phyloP scores from a whole-genome alignment of 768 basidiomycete species.

The Lentinula guzmanii region DNA sequence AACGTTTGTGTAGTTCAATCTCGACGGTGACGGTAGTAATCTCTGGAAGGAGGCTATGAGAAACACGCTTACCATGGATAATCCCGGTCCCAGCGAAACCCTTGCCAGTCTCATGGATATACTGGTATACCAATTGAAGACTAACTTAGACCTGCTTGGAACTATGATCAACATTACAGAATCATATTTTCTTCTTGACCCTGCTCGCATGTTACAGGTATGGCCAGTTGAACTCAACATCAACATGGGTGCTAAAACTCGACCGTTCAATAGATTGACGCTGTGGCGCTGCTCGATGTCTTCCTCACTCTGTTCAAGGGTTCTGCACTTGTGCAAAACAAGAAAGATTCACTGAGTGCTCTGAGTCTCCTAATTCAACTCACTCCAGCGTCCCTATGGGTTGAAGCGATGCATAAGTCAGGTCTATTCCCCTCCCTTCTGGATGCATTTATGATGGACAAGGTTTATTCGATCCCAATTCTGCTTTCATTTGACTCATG shows the following conservation, averaged over 20 bases:
- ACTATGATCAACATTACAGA: slow-evolving; percentile 63
- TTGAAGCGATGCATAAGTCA: slow-evolving; percentile 63
- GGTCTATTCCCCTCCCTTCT: slow-evolving; percentile 66
- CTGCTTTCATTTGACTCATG: slow-evolving; percentile 16
- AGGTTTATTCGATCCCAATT: slow-evolving; percentile 34
- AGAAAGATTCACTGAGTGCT: slow-evolving; percentile 55
- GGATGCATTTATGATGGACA: slow-evolving; percentile 55
- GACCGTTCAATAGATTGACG: slow-evolving; percentile 37
- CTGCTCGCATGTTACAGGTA: slow-evolving; percentile 57
- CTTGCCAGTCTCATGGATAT: slow-evolving; percentile 64
- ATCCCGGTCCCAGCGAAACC: slow-evolving; percentile 36
- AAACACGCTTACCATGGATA: slow-evolving; percentile 51
- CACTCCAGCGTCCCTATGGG: slow-evolving; percentile 62
- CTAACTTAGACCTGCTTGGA: slow-evolving; percentile 72
- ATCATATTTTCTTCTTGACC: slow-evolving; percentile 76
- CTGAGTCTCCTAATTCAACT: slow-evolving; percentile 59
- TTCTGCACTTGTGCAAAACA: slow-evolving; percentile 44
- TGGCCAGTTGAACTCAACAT: slow-evolving; percentile 3
- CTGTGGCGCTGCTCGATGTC: slow-evolving; percentile 52
- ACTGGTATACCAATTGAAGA: slow-evolving; percentile 51
- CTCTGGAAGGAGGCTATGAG: slow-evolving; percentile 72
- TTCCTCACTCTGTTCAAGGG: slow-evolving; percentile 46
- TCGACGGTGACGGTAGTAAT: slow-evolving; percentile 74
- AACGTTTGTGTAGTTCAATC: slow-evolving; percentile 41
- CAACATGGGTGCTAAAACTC: neutral